phyloP scores from a whole-genome alignment of 208 protist genomes.

The Leishmania major region DNA sequence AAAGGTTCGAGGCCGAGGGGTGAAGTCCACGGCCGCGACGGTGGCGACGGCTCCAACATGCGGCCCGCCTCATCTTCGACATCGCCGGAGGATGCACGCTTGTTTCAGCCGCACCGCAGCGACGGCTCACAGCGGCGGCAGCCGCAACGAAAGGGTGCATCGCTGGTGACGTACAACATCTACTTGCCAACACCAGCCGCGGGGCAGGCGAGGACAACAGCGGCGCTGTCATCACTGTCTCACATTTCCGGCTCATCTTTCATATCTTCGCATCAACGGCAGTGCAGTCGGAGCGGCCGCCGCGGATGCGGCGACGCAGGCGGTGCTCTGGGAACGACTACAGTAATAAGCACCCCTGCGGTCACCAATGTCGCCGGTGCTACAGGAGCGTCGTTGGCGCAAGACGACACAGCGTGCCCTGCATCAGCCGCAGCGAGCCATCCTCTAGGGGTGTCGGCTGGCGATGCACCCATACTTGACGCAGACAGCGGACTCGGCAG shows the following conservation, averaged over 20 bases:
- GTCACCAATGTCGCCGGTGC: background rate
- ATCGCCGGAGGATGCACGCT: background rate
- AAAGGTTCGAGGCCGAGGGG: background rate
- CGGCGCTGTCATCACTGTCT: background rate
- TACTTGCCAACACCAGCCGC: background rate
- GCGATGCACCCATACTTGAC: background rate
- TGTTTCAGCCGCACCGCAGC: background rate
- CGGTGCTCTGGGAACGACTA: background rate
- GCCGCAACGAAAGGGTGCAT: background rate
- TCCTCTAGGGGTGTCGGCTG: background rate
- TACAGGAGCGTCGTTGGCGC: background rate
- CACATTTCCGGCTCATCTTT: background rate
- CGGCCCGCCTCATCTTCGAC: background rate
- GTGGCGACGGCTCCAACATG: background rate
- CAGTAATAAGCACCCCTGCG: background rate
- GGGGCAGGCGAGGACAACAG: background rate
- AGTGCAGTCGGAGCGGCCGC: background rate
- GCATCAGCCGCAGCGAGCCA: background rate
- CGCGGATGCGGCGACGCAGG: background rate
- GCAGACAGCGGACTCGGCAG: background rate
- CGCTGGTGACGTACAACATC: conserved; percentile 5
- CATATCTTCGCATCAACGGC: background rate
- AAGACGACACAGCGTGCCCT: background rate
- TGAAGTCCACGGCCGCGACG: background rate
- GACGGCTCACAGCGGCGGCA: background rate